These are phyloP conservation scores for Rhododendron ferrugineum DNA, from an alignment of 148 eudicot species.

Conservation along the genomic window DNA sequence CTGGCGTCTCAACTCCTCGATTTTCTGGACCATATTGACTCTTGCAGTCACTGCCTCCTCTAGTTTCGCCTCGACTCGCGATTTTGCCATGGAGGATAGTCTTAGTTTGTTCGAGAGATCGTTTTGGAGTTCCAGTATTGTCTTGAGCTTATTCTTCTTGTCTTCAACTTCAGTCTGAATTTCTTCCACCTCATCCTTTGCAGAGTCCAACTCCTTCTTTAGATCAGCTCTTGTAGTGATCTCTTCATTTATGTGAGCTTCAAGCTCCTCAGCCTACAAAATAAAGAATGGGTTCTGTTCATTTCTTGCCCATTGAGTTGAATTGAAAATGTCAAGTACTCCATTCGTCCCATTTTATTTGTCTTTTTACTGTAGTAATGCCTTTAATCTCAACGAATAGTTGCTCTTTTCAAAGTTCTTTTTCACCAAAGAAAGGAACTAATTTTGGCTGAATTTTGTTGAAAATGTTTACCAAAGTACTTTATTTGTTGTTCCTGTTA, in stretches of 20 bases:
- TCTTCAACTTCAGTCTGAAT: conserved; percentile 41
- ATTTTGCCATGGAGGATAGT: conserved; percentile 34
- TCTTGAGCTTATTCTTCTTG: conserved; percentile 49
- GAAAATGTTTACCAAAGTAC: not conserved
- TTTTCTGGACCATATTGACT: conserved; percentile 43
- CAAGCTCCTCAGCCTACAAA: conserved; percentile 51
- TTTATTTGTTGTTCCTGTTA: not conserved
- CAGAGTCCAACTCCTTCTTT: conserved; percentile 38
- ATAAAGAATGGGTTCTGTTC: not conserved
- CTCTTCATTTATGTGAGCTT: conserved; percentile 38
- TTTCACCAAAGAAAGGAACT: not conserved
- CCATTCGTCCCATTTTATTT: not conserved
- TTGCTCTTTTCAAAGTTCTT: not conserved
- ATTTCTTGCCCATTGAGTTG: not conserved
- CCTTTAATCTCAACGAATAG: not conserved
- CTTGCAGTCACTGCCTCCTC: conserved; percentile 36
- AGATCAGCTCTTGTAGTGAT: conserved; percentile 30
- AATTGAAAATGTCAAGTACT: not conserved
- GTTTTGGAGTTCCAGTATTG: conserved; percentile 48
- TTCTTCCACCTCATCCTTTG: conserved; percentile 51
- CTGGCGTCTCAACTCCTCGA: conserved; percentile 61
- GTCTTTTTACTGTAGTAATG: not conserved
- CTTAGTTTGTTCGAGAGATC: conserved; percentile 62
- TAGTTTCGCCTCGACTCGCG: conserved; percentile 39
- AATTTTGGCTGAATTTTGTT: not conserved